phyloP scores from a whole-genome alignment of 2,329 filamentous ascomycete species.

The Atkinsonella texensis region DNA sequence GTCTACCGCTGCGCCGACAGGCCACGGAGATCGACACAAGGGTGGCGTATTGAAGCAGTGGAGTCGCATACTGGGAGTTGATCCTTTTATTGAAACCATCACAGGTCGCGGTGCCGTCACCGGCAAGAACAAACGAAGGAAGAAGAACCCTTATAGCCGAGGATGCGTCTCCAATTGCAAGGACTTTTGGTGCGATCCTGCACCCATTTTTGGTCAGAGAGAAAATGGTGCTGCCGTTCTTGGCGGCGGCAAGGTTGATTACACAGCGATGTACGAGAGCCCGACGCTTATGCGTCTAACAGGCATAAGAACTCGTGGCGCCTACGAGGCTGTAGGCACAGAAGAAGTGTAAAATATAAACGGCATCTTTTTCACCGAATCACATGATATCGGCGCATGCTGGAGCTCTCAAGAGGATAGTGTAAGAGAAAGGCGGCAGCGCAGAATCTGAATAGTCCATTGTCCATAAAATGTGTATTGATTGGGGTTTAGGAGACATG shows the following conservation, averaged over 20 bases:
- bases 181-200: slow-evolving; percentile 92
- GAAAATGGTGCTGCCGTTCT: slow-evolving; percentile 65
- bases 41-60: slow-evolving; percentile 64
- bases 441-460: too few relatives aligned
- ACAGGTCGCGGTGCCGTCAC: slow-evolving; percentile 66
- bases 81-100: slow-evolving; percentile 88
- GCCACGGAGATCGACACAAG: slow-evolving; percentile 41
- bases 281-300: slow-evolving; percentile 53
- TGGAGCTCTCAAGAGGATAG: background rate
- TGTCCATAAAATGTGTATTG: background rate
- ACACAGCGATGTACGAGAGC: slow-evolving; percentile 79
- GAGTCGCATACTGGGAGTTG: slow-evolving; percentile 76
- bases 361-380: background rate
- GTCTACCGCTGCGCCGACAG: slow-evolving; percentile 26
- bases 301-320: slow-evolving; percentile 36
- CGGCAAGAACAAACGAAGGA: slow-evolving; percentile 38
- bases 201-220: slow-evolving; percentile 64
- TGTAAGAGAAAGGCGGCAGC: too few relatives aligned
- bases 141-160: slow-evolving; percentile 72
- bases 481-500: background rate
- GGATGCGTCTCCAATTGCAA: slow-evolving; percentile 82
- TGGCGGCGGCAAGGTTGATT: slow-evolving; percentile 71
- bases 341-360: slow-evolving; percentile 38
- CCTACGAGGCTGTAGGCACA: slow-evolving; percentile 51
- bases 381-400: background rate